Base-by-base conservation (phyloP, 768 basidiomycete species). In the Tylopilus rubrobrunneus region DNA sequence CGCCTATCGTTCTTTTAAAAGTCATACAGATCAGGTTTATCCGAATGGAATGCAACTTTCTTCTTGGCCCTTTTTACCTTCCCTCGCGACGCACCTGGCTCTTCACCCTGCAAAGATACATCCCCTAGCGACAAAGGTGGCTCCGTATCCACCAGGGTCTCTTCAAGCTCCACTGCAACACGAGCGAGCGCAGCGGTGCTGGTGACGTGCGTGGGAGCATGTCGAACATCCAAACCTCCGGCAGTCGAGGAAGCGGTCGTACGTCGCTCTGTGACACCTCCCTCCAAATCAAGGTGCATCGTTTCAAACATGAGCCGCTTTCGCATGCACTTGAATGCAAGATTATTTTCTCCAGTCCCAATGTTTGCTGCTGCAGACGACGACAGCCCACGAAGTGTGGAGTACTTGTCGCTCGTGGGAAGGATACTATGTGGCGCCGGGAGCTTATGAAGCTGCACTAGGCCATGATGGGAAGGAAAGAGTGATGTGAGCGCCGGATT, bases 321-420 rank as follows among this genome's bases (percentile, higher is more conserved):
- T 61, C 95, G 77, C 63, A 86, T 97, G 64, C 91, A 89, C 67
- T 86, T 89, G 79, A 98, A 99, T 12, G 89, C 93, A 8, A 99
- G 78, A 63, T 98, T 98, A 71, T 98, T 98, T 68, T 98, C 95
- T 8, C 94, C 89, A n/a, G 84, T 83, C 0, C 85, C 86, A 7
- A 79, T 78, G 12, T 72, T 73, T 3, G 73, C 73, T 34, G 67
- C 71, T 17, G 77, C 73, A 23, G 82, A 78, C 2, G 81, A 78
- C 42, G 80, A 81, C 45, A 96, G 74, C 12, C 92, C 94, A 11
- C 96, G 86, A 43, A 99, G 77, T 6, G 81, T 78, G 6, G 95
- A 98, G 56, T 84, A 84, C 60, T 82, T 86, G 61, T 93, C 87
- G 53, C 92, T 92, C 0, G 90, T 82, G 0, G 95, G 77, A 27